Evolutionary conservation across 1,284 basidiomycete genomes (phyloP).

Genomic region (Schizopora paradoxa): DNA sequence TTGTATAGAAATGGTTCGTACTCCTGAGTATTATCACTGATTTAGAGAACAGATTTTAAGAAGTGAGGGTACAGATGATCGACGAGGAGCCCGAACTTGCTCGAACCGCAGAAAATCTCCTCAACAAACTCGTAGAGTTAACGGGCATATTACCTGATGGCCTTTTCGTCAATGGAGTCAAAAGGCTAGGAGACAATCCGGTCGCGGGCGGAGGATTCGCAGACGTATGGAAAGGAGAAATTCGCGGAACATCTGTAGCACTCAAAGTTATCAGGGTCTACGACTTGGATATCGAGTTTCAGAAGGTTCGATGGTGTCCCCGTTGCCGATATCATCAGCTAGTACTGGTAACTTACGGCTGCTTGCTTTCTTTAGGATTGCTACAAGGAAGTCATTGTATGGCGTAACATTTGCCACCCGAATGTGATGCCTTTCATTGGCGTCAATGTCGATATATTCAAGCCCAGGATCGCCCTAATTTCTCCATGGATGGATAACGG

Average conservation of each 20-base stretch:
- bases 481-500: constrained; percentile 9
- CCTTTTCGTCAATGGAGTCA: background rate
- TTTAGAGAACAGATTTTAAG: too few species aligned
- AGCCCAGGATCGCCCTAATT: constrained; percentile 1
- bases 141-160: background rate
- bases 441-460: constrained; percentile 1
- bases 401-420: constrained; percentile 1
- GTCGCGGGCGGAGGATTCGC: background rate
- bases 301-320: too few species aligned
- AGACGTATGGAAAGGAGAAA: constrained; percentile 1
- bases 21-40: too few species aligned
- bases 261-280: constrained; percentile 4
- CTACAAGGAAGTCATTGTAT: constrained; percentile 2
- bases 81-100: too few species aligned
- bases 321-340: too few species aligned
- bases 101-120: too few species aligned
- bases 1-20: too few species aligned
- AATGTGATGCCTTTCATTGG: constrained; percentile 6
- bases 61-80: too few species aligned
- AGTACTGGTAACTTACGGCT: too few species aligned
- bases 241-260: background rate
- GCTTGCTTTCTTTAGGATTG: constrained; percentile 3
- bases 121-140: too few species aligned
- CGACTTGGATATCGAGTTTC: too few species aligned
- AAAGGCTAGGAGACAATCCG: background rate